Base-by-base conservation (phyloP, 2,329 filamentous ascomycete genomes). In the Lasiodiplodia gonubiensis region DNA sequence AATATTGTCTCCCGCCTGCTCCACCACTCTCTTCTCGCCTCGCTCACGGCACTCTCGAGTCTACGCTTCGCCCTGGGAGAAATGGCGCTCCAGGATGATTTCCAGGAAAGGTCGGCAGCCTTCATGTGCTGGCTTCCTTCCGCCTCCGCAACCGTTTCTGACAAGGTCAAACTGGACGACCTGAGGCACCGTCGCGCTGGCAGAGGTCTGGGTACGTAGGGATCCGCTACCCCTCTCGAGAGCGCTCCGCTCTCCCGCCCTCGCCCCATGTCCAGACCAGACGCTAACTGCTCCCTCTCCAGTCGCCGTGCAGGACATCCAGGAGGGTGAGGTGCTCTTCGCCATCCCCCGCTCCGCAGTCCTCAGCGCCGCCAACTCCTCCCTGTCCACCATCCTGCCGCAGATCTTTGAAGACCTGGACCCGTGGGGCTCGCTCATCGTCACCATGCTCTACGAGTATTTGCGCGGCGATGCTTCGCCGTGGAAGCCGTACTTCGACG, bases 361-460 rank as follows among this genome's bases (percentile, higher is more conserved):
- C 70, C 87, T 97, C 74, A 91, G 87, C 71, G 83, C 87, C 25
- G 85, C 90, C 74, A 96, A 91, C 49, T 95, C 92, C 0, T 83
- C 86, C 57, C 83, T 97, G 35, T 84, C 86, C 27, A 80, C 72
- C 78, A 72, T 83, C 82, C 77, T 83, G 90, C 25, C 74, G 48
- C 72, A 74, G 60, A 67, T 72, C 51, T 37, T 70, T 21, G 60
- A 68, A 54, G 72, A 75, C 35, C 75, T 82, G 60, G 81, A 83
- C 54, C 81, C 81, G 69, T 85, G 83, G 82, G 75, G 81, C 21
- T 85, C 86, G 7, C 80, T 90, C 30, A 96, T 97, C 69, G 83
- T 97, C 23, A 86, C 91, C 69, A 89, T 97, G 86, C 86, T 96
- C 61, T 92, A 92, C 78, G 93, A 97, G 80, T 83, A 84, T 69